A percentile compares a stretch with the other conserved stretches of the same genome.
Evolutionary conservation across 2,329 filamentous ascomycete species (phyloP).

Genomic region (Alternaria triticimaculans): DNA sequence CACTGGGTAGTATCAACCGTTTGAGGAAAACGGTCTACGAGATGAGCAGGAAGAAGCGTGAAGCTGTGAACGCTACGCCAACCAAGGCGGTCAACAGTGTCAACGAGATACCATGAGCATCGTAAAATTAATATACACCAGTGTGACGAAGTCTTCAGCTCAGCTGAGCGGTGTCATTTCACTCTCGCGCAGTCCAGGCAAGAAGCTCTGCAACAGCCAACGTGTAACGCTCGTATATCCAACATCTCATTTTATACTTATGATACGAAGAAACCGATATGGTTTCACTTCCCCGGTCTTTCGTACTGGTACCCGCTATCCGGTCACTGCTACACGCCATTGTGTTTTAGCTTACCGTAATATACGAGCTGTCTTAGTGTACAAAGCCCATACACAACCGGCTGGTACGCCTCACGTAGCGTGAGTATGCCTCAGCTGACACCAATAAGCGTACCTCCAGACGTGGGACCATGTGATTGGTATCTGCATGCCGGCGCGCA

Average conservation of each 20-base stretch:
- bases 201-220: not conserved
- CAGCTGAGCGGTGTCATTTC: not conserved
- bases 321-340: not conserved
- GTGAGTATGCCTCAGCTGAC: not conserved
- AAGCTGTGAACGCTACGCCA: slow-evolving; percentile 27
- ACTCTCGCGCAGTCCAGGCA: not conserved
- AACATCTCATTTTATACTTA: not conserved
- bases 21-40: slow-evolving; percentile 35
- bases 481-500: slow-evolving; percentile 12
- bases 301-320: not conserved
- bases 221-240: not conserved
- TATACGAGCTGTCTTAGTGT: not conserved
- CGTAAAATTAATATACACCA: not conserved
- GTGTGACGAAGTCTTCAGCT: not conserved
- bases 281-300: not conserved
- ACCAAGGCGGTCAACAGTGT: slow-evolving; percentile 19
- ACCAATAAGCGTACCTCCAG: not conserved
- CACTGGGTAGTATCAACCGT: slow-evolving; percentile 37
- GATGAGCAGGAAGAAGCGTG: slow-evolving; percentile 34
- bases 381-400: not conserved
- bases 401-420: not conserved
- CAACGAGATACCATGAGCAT: slow-evolving; percentile 27
- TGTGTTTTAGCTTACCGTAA: not conserved
- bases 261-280: not conserved
- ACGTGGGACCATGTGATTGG: slow-evolving; percentile 10